Base-by-base conservation (phyloP, 176 grass and related monocot species). In the Themeda triandra region DNA sequence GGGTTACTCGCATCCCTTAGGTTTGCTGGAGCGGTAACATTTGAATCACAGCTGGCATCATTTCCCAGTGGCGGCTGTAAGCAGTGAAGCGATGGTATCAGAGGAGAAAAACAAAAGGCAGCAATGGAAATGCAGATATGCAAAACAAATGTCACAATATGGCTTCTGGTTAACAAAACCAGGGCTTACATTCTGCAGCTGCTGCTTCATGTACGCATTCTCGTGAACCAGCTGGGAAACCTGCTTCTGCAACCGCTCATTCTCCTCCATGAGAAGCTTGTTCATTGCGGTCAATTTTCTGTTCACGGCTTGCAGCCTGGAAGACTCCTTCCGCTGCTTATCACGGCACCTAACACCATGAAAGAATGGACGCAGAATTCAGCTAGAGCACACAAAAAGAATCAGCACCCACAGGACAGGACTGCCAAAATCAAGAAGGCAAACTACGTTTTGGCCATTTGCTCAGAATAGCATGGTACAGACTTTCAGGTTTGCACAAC, bases 251-350 rank as follows among this genome's bases (percentile, higher is more conserved):
- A 99, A 90, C 58, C 97, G 88, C 45, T 96, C 97, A 62, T 99
- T 99, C 80, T 99, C 97, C 69, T 99, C 97, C 97, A 99, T 96
- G 31, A 99, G 84, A 75, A 99, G 97, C 82, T 99, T 99, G 70
- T 99, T 99, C 93, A 99, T 96, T 13, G 97, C 97, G 3, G 88
- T 89, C 82, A 99, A 59, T 74, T 99, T 99, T 92, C 97, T 88
- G 86, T 99, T 99, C 66, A 99, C 97, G 1, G 93, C 86, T 75
- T 99, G 97, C 32, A 99, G 93, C 76, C 97, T 86, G 8, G 97
- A 99, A 79, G 93, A 21, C 81, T 99, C 97, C 25, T 96, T 99
- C 69, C 93, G 84, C 42, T 99, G 97, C 85, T 99, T 99, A 49
- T 99, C 97, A 33, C 93, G 97, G 69, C 97, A 99, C 82, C 97